These are phyloP conservation scores for Singerocomus inundabilis DNA, from an alignment of 1,284 basidiomycete genomes.

Conservation along the genomic window DNA sequence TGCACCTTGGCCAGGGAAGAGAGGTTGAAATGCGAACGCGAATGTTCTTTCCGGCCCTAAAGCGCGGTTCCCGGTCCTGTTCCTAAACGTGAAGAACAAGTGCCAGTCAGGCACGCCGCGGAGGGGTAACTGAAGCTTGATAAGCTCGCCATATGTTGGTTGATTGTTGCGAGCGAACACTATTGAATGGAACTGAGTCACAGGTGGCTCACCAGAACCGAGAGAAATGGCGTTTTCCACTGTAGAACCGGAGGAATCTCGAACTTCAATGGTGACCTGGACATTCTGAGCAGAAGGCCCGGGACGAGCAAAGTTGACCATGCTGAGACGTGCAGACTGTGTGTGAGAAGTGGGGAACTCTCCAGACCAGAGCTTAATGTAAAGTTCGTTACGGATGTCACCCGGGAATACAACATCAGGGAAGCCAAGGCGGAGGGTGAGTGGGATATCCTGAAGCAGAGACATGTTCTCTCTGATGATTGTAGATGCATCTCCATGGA, in stretches of 20 bases:
- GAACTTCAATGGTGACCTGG: constrained; percentile 90
- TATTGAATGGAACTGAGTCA: constrained; percentile 85
- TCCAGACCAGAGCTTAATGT: constrained; percentile 92
- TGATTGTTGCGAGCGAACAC: constrained; percentile 84
- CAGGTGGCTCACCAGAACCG: constrained; percentile 81
- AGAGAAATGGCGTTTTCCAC: constrained; percentile 78
- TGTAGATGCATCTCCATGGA: constrained; percentile 76
- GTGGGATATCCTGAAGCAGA: constrained; percentile 79
- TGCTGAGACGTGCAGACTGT: constrained; percentile 53
- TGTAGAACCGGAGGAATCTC: constrained; percentile 69
- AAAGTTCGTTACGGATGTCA: constrained; percentile 90
- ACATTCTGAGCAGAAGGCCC: constrained; percentile 66
- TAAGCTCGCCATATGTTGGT: constrained; percentile 90
- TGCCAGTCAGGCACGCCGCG: constrained; percentile 79
- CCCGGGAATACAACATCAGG: constrained; percentile 96
- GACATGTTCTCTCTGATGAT: constrained; percentile 86
- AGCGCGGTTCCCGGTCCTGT: constrained; percentile 61
- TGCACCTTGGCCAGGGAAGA: constrained; percentile 76
- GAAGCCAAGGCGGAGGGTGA: constrained; percentile 90
- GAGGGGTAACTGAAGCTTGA: constrained; percentile 82
- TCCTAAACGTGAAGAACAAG: constrained; percentile 91
- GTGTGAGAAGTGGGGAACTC: constrained; percentile 66
- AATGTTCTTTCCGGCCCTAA: constrained; percentile 72
- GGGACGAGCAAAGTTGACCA: constrained; percentile 59
- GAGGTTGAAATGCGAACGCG: constrained; percentile 89